These are phyloP conservation scores for Lepiota venenata DNA, from an alignment of 768 basidiomycete species.

Conservation along the genomic window DNA sequence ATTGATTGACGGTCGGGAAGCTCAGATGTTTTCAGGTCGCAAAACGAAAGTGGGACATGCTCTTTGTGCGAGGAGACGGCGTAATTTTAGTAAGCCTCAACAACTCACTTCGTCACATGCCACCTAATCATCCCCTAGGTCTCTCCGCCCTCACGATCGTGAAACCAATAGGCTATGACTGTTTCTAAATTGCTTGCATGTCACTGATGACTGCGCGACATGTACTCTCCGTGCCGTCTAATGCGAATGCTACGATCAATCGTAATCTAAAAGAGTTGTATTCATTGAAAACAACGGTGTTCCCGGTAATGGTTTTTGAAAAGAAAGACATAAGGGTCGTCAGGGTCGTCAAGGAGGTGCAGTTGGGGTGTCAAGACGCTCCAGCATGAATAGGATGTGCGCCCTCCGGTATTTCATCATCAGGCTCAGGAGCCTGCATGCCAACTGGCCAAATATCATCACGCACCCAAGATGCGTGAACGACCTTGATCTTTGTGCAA, in stretches of 20 bases:
- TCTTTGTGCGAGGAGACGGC: constrained; percentile 96
- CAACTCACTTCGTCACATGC: constrained; percentile 9
- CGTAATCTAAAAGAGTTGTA: too few species aligned
- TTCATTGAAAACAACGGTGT: too few species aligned
- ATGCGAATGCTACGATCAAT: too few species aligned
- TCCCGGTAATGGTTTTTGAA: too few species aligned
- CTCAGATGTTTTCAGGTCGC: constrained; percentile 54
- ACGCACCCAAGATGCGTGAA: constrained; percentile 72
- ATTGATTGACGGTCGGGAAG: constrained; percentile 12
- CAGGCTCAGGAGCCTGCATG: constrained; percentile 56
- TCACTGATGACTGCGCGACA: neutral
- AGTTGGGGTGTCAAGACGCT: neutral
- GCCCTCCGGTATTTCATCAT: constrained; percentile 38
- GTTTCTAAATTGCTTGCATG: neutral
- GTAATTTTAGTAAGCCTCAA: constrained; percentile 77
- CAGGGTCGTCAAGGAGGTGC: too few species aligned
- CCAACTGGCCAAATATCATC: constrained; percentile 77
- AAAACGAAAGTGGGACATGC: constrained; percentile 94
- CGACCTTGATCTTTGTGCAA: constrained; percentile 57
- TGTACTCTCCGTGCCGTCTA: neutral
- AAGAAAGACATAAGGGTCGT: too few species aligned
- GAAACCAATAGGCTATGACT: constrained; percentile 13
- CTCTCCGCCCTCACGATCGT: constrained; percentile 76
- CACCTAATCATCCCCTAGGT: constrained; percentile 43
- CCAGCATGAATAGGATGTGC: neutral